Percentiles rank a stretch among this genome's conserved stretches.
Conservation (phyloP, 306 rosid genomes). For the Vigna unguiculata region DNA sequence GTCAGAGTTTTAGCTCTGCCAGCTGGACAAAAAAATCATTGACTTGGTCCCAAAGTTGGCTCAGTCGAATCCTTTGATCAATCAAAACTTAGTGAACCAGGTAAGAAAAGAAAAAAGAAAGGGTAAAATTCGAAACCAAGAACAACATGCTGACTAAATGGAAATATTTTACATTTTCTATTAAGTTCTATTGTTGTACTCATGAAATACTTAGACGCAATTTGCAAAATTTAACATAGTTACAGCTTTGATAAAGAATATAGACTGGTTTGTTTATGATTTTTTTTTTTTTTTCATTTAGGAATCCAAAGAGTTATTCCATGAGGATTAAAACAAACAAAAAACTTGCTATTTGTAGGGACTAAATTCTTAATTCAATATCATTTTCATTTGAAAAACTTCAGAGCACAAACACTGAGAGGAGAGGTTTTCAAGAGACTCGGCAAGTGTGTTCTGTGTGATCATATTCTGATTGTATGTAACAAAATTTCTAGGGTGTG, state of each 20-base stretch:
- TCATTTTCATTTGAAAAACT: not conserved
- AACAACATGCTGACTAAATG: not conserved
- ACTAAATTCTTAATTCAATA: not conserved
- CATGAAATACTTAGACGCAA: slow-evolving; percentile 13
- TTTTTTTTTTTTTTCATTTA: not conserved
- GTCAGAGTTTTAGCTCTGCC: not conserved
- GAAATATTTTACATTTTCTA: slow-evolving; percentile 1
- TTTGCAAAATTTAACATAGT: not conserved
- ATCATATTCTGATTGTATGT: not conserved
- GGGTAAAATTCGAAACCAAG: not conserved
- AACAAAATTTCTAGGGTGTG: not conserved
- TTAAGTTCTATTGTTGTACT: not conserved
- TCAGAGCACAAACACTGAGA: not conserved
- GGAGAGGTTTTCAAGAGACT: too few relatives aligned
- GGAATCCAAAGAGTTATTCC: not conserved
- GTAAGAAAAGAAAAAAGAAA: not conserved
- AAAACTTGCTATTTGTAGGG: not conserved
- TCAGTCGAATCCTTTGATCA: not conserved
- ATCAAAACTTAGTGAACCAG: not conserved
- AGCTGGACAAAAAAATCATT: not conserved
- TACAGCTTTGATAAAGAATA: not conserved
- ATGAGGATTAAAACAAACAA: not conserved
- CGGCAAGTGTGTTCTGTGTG: not conserved
- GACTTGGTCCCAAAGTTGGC: not conserved
- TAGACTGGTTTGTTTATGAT: not conserved